Percentiles rank a stretch among this genome's conserved stretches.
phyloP scores from a whole-genome alignment of 2,329 filamentous ascomycete species.

The Kalaharituber pfeilii region DNA sequence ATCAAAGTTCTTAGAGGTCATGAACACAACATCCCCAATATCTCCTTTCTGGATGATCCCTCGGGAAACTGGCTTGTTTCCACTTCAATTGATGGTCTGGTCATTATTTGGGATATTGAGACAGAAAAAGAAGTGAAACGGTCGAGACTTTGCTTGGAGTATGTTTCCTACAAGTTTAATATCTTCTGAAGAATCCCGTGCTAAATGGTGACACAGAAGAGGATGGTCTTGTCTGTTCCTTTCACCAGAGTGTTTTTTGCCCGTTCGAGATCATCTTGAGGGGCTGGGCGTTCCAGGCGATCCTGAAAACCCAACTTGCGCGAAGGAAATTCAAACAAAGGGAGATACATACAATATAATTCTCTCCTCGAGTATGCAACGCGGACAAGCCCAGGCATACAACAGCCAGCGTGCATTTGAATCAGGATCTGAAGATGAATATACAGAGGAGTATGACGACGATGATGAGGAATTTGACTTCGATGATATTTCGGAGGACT shows the following conservation, averaged over 20 bases:
- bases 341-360: slow-evolving; percentile 6
- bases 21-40: slow-evolving; percentile 20
- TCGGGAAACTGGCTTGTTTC: slow-evolving; percentile 21
- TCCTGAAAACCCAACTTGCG: neutral
- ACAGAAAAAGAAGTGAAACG: slow-evolving; percentile 13
- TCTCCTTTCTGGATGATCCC: slow-evolving; percentile 22
- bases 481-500: neutral
- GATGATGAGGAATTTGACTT: neutral
- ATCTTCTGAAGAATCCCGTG: too few relatives aligned
- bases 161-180: neutral
- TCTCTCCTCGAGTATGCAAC: neutral
- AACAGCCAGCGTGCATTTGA: neutral
- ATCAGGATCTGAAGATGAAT: slow-evolving; percentile 5
- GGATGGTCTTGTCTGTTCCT: neutral
- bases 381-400: neutral
- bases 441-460: slow-evolving; percentile 3
- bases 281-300: neutral
- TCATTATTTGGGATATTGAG: slow-evolving; percentile 22
- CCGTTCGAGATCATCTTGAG: neutral
- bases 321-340: neutral
- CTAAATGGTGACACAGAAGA: neutral
- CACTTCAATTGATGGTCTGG: slow-evolving; percentile 21
- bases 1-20: slow-evolving; percentile 20
- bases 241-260: neutral
- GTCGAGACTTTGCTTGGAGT: slow-evolving; percentile 1